Conservation (phyloP, 176 grass and related monocot genomes). For the Aegilops longissima region DNA sequence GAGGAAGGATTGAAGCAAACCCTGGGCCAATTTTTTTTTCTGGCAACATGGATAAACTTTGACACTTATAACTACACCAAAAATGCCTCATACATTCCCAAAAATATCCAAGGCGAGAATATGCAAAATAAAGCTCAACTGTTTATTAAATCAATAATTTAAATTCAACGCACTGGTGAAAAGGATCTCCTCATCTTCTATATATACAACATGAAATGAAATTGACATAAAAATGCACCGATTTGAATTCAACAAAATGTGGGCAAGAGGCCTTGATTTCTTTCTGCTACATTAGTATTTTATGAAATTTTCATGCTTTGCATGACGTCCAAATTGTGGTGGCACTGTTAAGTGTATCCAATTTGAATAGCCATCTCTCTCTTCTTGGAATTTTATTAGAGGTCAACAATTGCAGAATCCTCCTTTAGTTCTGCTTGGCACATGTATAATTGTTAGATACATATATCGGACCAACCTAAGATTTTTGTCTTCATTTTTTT, state of each 20-base stretch:
- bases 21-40: neutral
- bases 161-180: neutral
- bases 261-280: neutral
- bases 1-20: neutral
- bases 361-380: neutral
- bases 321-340: neutral
- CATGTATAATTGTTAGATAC: neutral
- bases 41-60: neutral
- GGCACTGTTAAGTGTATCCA: neutral
- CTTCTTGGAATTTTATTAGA: neutral
- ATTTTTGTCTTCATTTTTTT: conserved; percentile 26
- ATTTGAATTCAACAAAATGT: neutral
- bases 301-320: conserved; percentile 11
- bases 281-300: neutral
- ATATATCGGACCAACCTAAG: neutral
- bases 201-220: neutral
- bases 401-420: neutral
- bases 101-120: neutral
- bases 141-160: neutral
- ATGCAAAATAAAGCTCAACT: neutral
- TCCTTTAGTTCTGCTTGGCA: neutral
- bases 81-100: neutral
- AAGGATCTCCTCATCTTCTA: neutral
- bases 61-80: neutral
- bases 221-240: neutral